Percentiles rank a stretch among this genome's conserved stretches.
phyloP scores from a whole-genome alignment of 2,329 filamentous ascomycete genomes.

The Coleophoma eucalyptorum region DNA sequence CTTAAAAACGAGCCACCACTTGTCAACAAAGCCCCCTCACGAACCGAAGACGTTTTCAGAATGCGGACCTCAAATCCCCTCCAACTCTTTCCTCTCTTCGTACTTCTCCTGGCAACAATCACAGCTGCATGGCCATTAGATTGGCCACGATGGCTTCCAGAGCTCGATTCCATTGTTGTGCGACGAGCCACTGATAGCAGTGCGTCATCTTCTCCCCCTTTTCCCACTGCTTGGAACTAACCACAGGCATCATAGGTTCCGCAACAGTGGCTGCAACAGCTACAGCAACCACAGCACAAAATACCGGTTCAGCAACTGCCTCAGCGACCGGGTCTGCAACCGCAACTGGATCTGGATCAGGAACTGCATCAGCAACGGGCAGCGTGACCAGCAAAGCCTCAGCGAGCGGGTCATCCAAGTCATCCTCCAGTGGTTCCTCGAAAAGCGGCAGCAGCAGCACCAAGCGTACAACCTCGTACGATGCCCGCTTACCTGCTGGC shows the following conservation, averaged over 20 bases:
- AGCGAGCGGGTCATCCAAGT: neutral
- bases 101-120: constrained; percentile 44
- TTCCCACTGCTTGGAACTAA: neutral
- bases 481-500: constrained; percentile 43
- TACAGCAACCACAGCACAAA: neutral
- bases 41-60: constrained; percentile 6
- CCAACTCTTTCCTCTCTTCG: constrained; percentile 42
- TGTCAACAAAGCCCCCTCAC: constrained; percentile 15
- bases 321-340: constrained; percentile 6
- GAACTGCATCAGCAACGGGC: constrained; percentile 5
- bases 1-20: neutral
- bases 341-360: constrained; percentile 4
- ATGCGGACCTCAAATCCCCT: constrained; percentile 49
- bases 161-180: constrained; percentile 48
- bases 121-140: constrained; percentile 35
- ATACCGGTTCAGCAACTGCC: constrained; percentile 1
- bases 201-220: neutral
- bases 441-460: constrained; percentile 1
- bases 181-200: constrained; percentile 31
- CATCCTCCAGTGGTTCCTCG: neutral
- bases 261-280: neutral
- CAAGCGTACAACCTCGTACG: constrained; percentile 28
- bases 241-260: constrained; percentile 6
- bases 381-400: constrained; percentile 1
- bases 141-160: constrained; percentile 54